A percentile compares a stretch with the other conserved stretches of the same genome.
phyloP scores from a whole-genome alignment of 2,329 filamentous ascomycete genomes.

The Didymella exigua region DNA sequence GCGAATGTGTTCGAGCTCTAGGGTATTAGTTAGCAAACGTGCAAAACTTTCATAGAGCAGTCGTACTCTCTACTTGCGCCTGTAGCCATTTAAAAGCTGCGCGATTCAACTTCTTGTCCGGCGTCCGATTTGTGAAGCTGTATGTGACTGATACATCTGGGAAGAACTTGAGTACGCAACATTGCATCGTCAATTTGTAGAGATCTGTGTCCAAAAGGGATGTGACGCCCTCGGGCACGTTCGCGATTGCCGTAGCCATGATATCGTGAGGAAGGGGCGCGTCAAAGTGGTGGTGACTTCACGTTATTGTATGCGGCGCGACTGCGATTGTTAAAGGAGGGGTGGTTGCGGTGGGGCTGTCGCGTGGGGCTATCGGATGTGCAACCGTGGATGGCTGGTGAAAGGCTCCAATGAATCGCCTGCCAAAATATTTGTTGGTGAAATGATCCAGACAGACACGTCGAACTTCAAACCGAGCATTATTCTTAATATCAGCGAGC shows the following conservation, averaged over 20 bases:
- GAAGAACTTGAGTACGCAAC: slow-evolving; percentile 83
- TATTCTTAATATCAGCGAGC: not conserved
- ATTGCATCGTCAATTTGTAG: slow-evolving; percentile 99
- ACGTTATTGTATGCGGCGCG: slow-evolving; percentile 5
- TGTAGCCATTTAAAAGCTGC: slow-evolving; percentile 84
- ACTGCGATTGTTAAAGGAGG: slow-evolving; percentile 28
- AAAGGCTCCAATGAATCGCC: not conserved
- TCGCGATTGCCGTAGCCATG: slow-evolving; percentile 31
- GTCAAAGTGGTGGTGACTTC: slow-evolving; percentile 2
- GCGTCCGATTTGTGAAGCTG: slow-evolving; percentile 92
- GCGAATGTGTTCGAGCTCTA: slow-evolving; percentile 81
- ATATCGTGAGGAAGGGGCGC: slow-evolving; percentile 1
- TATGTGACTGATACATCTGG: slow-evolving; percentile 82
- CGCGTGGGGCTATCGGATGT: slow-evolving; percentile 12
- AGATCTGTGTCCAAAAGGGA: slow-evolving; percentile 66
- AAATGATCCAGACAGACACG: not conserved
- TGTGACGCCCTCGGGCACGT: slow-evolving; percentile 47
- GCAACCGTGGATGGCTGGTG: not conserved
- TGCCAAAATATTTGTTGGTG: not conserved
- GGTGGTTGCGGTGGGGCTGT: slow-evolving; percentile 33
- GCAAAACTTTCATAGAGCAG: not conserved
- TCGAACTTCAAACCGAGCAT: not conserved
- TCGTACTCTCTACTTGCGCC: slow-evolving; percentile 77
- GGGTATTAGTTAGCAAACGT: slow-evolving; percentile 9
- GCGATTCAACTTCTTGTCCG: slow-evolving; percentile 86